Evolutionary conservation across 106 monocot genomes (phyloP).

Genomic region (Xerophyta viscosa): DNA sequence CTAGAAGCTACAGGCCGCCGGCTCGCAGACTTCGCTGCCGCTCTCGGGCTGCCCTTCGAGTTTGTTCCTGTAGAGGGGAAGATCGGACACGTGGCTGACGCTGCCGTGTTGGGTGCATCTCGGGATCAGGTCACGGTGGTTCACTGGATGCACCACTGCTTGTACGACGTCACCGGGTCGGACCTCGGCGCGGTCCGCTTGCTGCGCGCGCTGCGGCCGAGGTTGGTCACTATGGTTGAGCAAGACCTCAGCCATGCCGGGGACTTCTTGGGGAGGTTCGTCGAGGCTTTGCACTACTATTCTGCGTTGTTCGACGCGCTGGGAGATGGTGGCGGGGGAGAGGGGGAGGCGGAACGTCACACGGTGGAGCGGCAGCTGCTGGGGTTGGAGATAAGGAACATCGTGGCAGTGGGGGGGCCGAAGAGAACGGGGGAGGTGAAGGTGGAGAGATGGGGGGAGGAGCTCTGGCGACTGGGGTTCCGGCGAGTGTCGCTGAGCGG

Average conservation of each 20-base stretch:
- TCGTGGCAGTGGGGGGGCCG: conserved; percentile 60
- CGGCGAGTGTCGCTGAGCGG: conserved; percentile 53
- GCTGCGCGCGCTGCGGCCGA: conserved; percentile 14
- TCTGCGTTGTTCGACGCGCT: conserved; percentile 57
- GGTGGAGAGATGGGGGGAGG: conserved; percentile 68
- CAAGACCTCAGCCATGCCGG: conserved; percentile 18
- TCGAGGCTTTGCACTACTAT: conserved; percentile 39
- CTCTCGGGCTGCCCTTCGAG: conserved; percentile 38
- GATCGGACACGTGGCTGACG: conserved; percentile 11
- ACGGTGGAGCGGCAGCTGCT: conserved; percentile 74
- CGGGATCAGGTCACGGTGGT: conserved; percentile 18
- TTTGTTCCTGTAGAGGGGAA: conserved; percentile 18
- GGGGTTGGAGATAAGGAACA: conserved; percentile 72
- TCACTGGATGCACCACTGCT: conserved; percentile 34
- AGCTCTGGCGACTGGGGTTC: conserved; percentile 51
- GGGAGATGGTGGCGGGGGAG: conserved; percentile 12
- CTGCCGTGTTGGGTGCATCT: background rate
- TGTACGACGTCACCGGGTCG: conserved; percentile 33
- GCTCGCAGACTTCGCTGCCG: conserved; percentile 52
- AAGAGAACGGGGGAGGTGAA: conserved; percentile 63
- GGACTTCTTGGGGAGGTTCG: conserved; percentile 26
- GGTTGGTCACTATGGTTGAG: conserved; percentile 26
- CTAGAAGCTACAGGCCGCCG: conserved; percentile 33
- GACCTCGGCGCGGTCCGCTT: conserved; percentile 12
- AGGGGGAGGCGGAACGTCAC: conserved; percentile 34